Base-by-base conservation (phyloP, 2,329 filamentous ascomycete genomes). In the Cytospora piceicola region DNA sequence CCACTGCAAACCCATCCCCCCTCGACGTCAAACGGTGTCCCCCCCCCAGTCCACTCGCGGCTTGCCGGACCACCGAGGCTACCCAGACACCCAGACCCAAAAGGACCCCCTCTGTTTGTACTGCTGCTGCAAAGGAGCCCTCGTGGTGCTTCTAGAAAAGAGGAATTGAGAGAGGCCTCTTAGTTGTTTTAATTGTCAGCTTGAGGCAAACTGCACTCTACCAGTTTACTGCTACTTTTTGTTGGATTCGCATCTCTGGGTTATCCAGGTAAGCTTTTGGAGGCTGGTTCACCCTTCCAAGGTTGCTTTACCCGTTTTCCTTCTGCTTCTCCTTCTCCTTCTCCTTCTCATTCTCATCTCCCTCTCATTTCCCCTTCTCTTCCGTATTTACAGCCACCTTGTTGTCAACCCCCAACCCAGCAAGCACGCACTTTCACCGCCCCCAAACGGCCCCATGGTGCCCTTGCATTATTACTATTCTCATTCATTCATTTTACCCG, bases 401-500 rank as follows among this genome's bases (percentile, higher is more conserved):
- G 46, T 49, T 49, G 22, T 49, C 46, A 14, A n/a, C 42, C 42
- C 42, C 42, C 20, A 46, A 46, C 42, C 39, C 55, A 49, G 51
- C 46, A 42, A 49, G 51, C 46, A 42, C 42, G 36, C 46, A 42
- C 42, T 52, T 56, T 46, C 61, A 58, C 46, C 55, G 53, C 62
- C 53, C 42, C 52, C 49, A 46, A 46, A 34, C 63, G 59, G 64
- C 63, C 58, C 70, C 72, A 70, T 66, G 69, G 70, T 69, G 56
- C 70, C 69, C 71, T 70, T 73, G 69, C 70, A 70, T 73, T 66
- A 59, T 70, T 70, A 20, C 64, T 54, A 15, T 61, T 32, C 34
- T 57, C 53, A 53, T 34, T 63, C 53, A 60, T 5, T 29, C 27
- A n/a, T n/a, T n/a, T n/a, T n/a, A 29, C 52, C 42, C 66, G 34